These are phyloP conservation scores for Multifurca ochricompacta DNA, from an alignment of 768 basidiomycete genomes.

Conservation along the genomic window DNA sequence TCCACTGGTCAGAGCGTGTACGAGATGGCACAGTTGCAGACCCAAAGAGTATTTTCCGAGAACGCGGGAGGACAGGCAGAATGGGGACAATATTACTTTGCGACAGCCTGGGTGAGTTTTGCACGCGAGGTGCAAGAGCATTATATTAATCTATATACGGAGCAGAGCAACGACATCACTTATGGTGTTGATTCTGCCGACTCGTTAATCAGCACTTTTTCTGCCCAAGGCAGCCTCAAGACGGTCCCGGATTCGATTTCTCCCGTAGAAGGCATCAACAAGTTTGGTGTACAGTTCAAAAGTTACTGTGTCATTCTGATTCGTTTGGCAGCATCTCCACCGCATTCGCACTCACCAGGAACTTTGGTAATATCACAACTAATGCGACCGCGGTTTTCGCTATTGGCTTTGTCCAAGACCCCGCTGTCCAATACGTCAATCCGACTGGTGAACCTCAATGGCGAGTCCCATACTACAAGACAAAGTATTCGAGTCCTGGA, in stretches of 20 bases:
- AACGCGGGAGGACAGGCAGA: slow-evolving; percentile 2
- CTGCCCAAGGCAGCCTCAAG: neutral
- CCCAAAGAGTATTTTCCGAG: slow-evolving; percentile 1
- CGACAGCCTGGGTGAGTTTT: slow-evolving; percentile 3
- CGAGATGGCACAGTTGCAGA: neutral
- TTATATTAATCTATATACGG: neutral
- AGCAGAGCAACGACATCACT: neutral
- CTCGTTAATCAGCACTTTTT: slow-evolving; percentile 2
- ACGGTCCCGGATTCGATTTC: neutral
- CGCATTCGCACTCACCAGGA: slow-evolving; percentile 4
- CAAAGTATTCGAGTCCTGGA: neutral
- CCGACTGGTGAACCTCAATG: neutral
- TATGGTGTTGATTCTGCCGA: neutral
- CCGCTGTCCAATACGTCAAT: slow-evolving; percentile 3
- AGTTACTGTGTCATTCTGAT: neutral
- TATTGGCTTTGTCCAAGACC: slow-evolving; percentile 13
- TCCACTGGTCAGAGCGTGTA: slow-evolving; percentile 6
- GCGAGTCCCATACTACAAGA: slow-evolving; percentile 5
- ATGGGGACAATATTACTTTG: slow-evolving; percentile 12
- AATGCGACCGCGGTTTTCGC: neutral
- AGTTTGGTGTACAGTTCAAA: slow-evolving; percentile 1
- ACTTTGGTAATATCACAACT: neutral
- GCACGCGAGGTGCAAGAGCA: neutral
- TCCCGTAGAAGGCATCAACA: neutral
- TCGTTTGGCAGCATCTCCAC: neutral